Percentiles rank a stretch among this genome's conserved stretches.
Evolutionary conservation across 495 filamentous ascomycete species (phyloP).

Genomic region (Annulohypoxylon bovei): DNA sequence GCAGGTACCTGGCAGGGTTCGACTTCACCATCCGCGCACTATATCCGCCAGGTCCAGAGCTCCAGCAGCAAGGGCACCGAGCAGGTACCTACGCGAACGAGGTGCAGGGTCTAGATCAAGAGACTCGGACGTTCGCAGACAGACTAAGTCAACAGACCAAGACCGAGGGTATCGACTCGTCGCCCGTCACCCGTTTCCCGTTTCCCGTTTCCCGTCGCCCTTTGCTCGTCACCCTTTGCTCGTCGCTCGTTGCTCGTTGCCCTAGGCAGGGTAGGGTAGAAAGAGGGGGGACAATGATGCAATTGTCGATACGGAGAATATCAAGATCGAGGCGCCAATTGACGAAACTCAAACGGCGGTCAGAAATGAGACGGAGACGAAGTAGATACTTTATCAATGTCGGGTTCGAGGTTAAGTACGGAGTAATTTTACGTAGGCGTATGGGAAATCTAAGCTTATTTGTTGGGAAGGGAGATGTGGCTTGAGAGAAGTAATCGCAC

Average conservation of each 20-base stretch:
- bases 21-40: conserved; percentile 1
- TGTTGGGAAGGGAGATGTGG: conserved; percentile 24
- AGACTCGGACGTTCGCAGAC: not conserved
- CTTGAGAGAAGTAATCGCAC: not conserved
- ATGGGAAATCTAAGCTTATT: conserved; percentile 8
- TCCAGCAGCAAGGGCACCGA: not conserved
- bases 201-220: too few species aligned
- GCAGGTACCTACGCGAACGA: not conserved
- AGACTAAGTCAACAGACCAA: too few species aligned
- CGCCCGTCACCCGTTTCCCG: too few species aligned
- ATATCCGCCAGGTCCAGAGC: conserved; percentile 19
- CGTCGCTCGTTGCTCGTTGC: too few species aligned
- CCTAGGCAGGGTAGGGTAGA: not conserved
- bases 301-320: not conserved
- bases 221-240: too few species aligned
- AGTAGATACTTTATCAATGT: not conserved
- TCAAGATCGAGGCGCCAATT: not conserved
- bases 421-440: not conserved
- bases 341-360: not conserved
- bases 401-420: not conserved
- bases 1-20: not conserved
- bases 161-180: too few species aligned
- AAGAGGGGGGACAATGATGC: not conserved
- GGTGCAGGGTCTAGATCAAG: not conserved
- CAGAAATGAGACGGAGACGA: not conserved